Conservation (phyloP, 2,329 filamentous ascomycete species). For the Talaromyces sp. region DNA sequence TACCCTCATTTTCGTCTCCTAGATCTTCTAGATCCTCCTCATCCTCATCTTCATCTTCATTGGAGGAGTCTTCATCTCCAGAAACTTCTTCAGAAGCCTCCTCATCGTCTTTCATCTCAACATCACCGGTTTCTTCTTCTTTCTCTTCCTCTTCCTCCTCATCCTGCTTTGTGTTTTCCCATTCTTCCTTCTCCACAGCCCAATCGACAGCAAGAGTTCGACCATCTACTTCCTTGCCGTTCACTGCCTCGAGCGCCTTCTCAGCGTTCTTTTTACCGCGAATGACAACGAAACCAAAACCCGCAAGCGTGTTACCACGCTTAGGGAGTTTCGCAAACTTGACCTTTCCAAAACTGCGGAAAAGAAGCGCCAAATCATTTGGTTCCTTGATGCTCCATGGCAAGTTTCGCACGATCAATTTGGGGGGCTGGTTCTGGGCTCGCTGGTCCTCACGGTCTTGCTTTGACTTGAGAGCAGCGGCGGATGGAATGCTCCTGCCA, state of each 20-base stretch:
- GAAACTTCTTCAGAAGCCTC: constrained; percentile 21
- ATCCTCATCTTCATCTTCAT: constrained; percentile 8
- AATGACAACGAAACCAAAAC: constrained; percentile 91
- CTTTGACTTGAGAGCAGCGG: constrained; percentile 40
- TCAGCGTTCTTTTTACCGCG: constrained; percentile 89
- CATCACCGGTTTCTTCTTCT: constrained; percentile 48
- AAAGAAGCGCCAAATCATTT: constrained; percentile 77
- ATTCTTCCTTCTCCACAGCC: constrained; percentile 89
- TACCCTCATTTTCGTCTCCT: constrained; percentile 24
- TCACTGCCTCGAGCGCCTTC: constrained; percentile 79
- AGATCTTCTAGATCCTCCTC: constrained; percentile 39
- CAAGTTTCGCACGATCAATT: constrained; percentile 87
- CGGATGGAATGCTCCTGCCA: constrained; percentile 44
- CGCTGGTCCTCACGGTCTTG: constrained; percentile 59
- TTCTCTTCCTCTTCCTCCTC: constrained; percentile 52
- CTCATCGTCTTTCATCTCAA: constrained; percentile 39
- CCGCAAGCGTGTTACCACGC: constrained; percentile 70
- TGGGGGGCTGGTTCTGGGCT: constrained; percentile 65
- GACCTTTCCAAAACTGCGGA: constrained; percentile 87
- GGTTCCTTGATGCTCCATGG: constrained; percentile 93
- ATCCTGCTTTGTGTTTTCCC: constrained; percentile 66
- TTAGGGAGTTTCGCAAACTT: constrained; percentile 85
- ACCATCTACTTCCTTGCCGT: constrained; percentile 88
- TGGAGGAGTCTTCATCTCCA: constrained; percentile 7
- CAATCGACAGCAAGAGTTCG: constrained; percentile 91